Evolutionary conservation across 768 basidiomycete genomes (phyloP).

Genomic region (Rhodotorula taiwanensis): DNA sequence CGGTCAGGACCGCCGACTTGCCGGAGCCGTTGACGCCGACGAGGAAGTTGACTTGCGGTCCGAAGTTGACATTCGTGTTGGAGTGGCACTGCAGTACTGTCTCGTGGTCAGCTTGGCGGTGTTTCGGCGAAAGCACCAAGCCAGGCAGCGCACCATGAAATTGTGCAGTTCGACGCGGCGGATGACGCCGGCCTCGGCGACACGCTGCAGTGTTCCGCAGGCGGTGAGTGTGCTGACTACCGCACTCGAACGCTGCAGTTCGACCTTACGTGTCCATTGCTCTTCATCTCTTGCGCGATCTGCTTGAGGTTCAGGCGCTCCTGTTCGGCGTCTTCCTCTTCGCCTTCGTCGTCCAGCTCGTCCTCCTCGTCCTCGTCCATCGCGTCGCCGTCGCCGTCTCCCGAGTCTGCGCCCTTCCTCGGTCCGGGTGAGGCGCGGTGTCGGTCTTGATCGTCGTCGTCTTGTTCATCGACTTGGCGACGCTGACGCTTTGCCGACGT

Average conservation of each 20-base stretch:
- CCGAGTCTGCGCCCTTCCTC: no score
- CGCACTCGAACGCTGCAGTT: not conserved
- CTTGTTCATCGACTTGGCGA: conserved; percentile 30
- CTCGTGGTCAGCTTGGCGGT: not conserved
- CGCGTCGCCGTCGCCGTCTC: conserved; percentile 5
- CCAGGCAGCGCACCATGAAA: conserved; percentile 24
- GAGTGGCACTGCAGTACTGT: conserved; percentile 19
- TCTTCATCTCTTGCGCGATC: conserved; percentile 40
- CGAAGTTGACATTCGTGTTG: conserved; percentile 65
- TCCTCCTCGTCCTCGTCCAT: conserved; percentile 25
- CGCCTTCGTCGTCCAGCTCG: conserved; percentile 40
- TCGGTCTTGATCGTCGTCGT: conserved; percentile 36
- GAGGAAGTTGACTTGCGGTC: conserved; percentile 93
- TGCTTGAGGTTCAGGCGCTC: conserved; percentile 31
- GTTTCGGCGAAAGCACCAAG: not conserved
- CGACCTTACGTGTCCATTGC: not conserved
- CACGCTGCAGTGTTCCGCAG: conserved; percentile 50
- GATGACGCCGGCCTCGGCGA: conserved; percentile 82
- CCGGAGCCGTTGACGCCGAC: conserved; percentile 55
- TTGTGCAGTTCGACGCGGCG: conserved; percentile 58
- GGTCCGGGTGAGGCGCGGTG: not conserved
- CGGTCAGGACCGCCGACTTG: conserved; percentile 55
- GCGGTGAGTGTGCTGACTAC: not conserved
- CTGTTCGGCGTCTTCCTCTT: conserved; percentile 18
- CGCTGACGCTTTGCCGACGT: conserved; percentile 6